A percentile compares a stretch with the other conserved stretches of the same genome.
These are phyloP conservation scores for Tylopilus subfusipes DNA, from an alignment of 768 basidiomycete species.

Conservation along the genomic window DNA sequence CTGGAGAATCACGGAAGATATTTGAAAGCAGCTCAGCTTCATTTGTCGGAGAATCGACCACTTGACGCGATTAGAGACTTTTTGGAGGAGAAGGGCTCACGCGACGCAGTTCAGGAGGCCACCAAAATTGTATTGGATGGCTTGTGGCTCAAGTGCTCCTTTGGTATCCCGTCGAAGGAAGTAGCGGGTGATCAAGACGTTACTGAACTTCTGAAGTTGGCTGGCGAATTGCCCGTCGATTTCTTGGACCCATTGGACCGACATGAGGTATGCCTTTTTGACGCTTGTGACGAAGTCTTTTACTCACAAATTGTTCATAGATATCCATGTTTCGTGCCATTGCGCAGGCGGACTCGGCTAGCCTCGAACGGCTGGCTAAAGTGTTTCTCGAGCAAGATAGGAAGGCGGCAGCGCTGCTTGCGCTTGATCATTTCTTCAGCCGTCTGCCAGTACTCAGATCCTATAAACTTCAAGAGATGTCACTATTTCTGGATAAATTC, in stretches of 20 bases:
- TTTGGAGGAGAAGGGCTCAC: constrained; percentile 32
- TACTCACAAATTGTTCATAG: background rate
- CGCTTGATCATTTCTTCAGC: constrained; percentile 8
- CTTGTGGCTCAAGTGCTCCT: constrained; percentile 46
- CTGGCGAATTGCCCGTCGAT: constrained; percentile 10
- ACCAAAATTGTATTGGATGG: constrained; percentile 38
- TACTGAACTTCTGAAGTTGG: constrained; percentile 26
- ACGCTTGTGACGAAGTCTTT: background rate
- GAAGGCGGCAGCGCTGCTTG: constrained; percentile 5
- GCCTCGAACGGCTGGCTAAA: constrained; percentile 33
- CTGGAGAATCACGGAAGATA: constrained; percentile 41
- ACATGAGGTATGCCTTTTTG: constrained; percentile 11
- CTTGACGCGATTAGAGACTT: constrained; percentile 47
- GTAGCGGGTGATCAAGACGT: constrained; percentile 3
- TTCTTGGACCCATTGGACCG: constrained; percentile 1
- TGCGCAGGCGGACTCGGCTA: constrained; percentile 12
- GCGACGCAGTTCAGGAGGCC: constrained; percentile 33
- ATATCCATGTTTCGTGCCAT: constrained; percentile 36
- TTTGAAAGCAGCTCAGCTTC: constrained; percentile 50
- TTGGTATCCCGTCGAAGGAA: constrained; percentile 27
- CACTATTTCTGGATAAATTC: constrained; percentile 4
- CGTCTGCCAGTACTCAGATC: constrained; percentile 16
- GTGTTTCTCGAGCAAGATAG: constrained; percentile 22
- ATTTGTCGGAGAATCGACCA: constrained; percentile 44
- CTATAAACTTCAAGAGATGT: constrained; percentile 18